Evolutionary conservation across 495 filamentous ascomycete species (phyloP), one percentile per base, ranked within the genome.

Genomic region (Pyrenopolyporus hunteri): DNA sequence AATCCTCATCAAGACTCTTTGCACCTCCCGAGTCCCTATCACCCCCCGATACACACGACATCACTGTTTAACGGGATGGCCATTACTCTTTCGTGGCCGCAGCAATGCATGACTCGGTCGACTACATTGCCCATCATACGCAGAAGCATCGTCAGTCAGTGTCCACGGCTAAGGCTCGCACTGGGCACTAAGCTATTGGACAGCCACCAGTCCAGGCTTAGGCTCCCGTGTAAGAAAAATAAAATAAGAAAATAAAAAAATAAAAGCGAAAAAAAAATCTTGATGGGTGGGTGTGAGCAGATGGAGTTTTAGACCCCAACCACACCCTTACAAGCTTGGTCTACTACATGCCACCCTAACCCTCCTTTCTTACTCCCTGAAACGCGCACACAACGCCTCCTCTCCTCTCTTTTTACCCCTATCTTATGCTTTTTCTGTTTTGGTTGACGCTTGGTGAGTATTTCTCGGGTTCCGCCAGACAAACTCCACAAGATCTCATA

Each of bases 91-190:
- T 42, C 19, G 19, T 42, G 37, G 37, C 37, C 23, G 37, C 37
- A 42, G 37, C 33, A 63, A 63, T 48, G 60, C 66, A 69, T 67
- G 69, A 71, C 66, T 71, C 69, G 69, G 60, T 64, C 64, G 39
- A 58, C 49, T 45, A 66, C 66, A 59, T 62, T 61, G 32, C 56
- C 44, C 56, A 45, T 13, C 19, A 50, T 32, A 65, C 62, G 55
- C 42, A 64, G 28, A 60, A 48, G 58, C 56, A 56, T 56, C 61
- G 56, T 57, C 63, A 66, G 57, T 57, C 51, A 57, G 52, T 66
- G 11, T 49, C n/a, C 28, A 26, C 33, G 44, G n/a, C 33, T 22
- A 37, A 9, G 57, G 39, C 28, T 56, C 57, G 53, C 63, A 66
- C 63, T 66, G 63, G 57, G 63, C 40, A 16, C 51, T 26, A 50